A percentile compares a stretch with the other conserved stretches of the same genome.
These are phyloP conservation scores for Ascosphaera apis DNA, from an alignment of 2,329 filamentous ascomycete genomes.

Conservation along the genomic window DNA sequence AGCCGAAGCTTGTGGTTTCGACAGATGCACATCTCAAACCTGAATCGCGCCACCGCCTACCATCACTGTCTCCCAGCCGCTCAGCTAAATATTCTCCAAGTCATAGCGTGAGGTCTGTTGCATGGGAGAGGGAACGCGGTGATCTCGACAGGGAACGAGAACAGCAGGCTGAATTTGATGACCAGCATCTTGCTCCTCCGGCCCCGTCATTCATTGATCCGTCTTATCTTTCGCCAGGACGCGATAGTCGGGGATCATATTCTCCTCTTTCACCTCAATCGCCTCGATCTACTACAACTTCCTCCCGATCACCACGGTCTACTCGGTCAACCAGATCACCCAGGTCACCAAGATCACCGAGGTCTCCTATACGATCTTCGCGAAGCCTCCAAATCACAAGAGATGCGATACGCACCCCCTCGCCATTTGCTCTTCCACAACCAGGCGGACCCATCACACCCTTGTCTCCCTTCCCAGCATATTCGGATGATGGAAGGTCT, in stretches of 20 bases:
- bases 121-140: background rate
- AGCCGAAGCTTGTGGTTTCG: background rate
- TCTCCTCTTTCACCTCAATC: constrained; percentile 4
- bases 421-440: constrained; percentile 3
- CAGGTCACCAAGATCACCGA: background rate
- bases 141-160: background rate
- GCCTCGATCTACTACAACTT: background rate
- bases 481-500: constrained; percentile 30
- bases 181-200: constrained; percentile 5
- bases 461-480: constrained; percentile 44
- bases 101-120: background rate
- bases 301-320: background rate
- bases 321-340: background rate
- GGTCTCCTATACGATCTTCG: background rate
- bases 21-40: background rate
- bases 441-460: constrained; percentile 12
- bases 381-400: background rate
- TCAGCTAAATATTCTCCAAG: background rate
- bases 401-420: background rate
- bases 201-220: constrained; percentile 8
- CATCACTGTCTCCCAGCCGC: background rate
- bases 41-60: background rate
- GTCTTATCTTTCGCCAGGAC: constrained; percentile 14
- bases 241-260: constrained; percentile 5
- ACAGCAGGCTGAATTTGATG: background rate